phyloP scores from a whole-genome alignment of 176 grass and related monocot genomes.

The Oryza rufipogon region DNA sequence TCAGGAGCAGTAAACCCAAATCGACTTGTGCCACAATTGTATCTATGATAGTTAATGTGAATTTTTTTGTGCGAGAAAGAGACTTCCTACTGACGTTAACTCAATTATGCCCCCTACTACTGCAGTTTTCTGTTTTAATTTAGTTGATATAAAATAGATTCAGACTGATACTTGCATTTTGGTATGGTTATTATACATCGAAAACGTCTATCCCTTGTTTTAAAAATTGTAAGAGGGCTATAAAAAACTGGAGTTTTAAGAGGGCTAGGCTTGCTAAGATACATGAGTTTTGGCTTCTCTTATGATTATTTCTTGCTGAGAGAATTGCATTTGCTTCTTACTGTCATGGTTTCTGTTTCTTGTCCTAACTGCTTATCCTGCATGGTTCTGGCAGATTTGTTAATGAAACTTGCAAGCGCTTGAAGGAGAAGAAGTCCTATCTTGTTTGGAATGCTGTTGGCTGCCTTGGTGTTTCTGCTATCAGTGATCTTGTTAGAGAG shows the following conservation, averaged over 20 bases:
- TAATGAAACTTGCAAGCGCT: conserved; percentile 71
- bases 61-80: not conserved
- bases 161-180: not conserved
- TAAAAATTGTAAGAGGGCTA: not conserved
- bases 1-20: not conserved
- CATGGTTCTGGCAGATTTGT: conserved; percentile 70
- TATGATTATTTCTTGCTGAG: too few relatives aligned
- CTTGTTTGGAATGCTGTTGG: conserved; percentile 92
- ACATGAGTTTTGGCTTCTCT: not conserved
- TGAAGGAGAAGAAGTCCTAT: conserved; percentile 90
- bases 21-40: not conserved
- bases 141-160: not conserved
- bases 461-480: conserved; percentile 80
- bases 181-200: not conserved
- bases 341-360: not conserved
- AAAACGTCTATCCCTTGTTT: not conserved
- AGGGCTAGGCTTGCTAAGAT: not conserved
- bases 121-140: not conserved
- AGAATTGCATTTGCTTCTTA: not conserved
- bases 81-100: not conserved
- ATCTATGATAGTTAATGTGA: conserved; percentile 18
- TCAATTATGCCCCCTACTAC: not conserved
- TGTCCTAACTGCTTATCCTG: not conserved
- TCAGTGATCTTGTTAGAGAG: conserved; percentile 89
- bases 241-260: not conserved